phyloP scores from a whole-genome alignment of 192 early-diverging fungal species.

The Coemansia furcata region DNA sequence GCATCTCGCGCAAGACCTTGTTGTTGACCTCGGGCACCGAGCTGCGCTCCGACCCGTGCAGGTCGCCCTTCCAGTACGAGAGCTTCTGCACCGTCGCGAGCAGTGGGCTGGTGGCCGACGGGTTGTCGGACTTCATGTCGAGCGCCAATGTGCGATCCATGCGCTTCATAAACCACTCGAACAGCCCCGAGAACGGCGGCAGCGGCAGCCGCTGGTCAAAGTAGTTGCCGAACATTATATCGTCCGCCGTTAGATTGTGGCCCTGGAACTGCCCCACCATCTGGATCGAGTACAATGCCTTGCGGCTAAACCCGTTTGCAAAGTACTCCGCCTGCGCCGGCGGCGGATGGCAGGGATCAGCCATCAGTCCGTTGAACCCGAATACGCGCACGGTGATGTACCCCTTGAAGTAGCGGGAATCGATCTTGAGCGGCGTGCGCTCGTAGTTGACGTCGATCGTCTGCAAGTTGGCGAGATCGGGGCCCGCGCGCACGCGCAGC shows the following conservation, averaged over 20 bases:
- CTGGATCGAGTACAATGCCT: constrained; percentile 53
- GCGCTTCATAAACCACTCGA: constrained; percentile 55
- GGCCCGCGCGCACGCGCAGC: constrained; percentile 48
- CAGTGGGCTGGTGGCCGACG: constrained; percentile 49
- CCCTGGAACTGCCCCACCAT: constrained; percentile 45
- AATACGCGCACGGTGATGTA: constrained; percentile 52
- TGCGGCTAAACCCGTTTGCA: constrained; percentile 50
- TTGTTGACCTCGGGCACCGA: constrained; percentile 50
- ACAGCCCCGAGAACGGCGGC: constrained; percentile 51
- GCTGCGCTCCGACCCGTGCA: constrained; percentile 34
- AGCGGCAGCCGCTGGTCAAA: constrained; percentile 51
- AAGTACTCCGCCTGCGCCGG: constrained; percentile 48
- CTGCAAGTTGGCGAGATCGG: constrained; percentile 42
- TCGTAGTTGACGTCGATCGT: constrained; percentile 54
- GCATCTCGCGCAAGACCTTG: constrained; percentile 48
- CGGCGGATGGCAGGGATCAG: constrained; percentile 52
- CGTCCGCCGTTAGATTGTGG: constrained; percentile 39
- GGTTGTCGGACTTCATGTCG: constrained; percentile 53
- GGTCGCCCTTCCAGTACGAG: constrained; percentile 48
- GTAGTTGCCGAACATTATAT: constrained; percentile 56
- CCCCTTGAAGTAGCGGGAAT: constrained; percentile 42
- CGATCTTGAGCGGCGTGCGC: constrained; percentile 46
- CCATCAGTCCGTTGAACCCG: constrained; percentile 51
- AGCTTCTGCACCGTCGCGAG: constrained; percentile 52
- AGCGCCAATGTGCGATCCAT: constrained; percentile 53